Conservation (phyloP, 2,329 filamentous ascomycete species). For the Penicillium paneum region DNA sequence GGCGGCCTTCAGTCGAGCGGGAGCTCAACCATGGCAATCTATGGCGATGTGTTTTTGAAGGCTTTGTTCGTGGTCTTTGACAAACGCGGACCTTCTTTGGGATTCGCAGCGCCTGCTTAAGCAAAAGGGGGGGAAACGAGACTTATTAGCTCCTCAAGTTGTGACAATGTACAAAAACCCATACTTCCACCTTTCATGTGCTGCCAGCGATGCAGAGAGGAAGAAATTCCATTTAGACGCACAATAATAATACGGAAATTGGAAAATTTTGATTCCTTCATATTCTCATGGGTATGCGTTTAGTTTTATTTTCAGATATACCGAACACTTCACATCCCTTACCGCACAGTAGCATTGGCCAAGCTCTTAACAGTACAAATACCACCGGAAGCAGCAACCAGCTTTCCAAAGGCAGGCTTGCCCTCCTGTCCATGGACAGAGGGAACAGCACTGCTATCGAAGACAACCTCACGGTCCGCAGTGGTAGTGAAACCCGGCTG, state of each 20-base stretch:
- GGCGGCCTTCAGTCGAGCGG: slow-evolving; percentile 60
- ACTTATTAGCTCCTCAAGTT: background rate
- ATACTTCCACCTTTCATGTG: slow-evolving; percentile 1
- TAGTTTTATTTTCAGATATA: slow-evolving; percentile 14
- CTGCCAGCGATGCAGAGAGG: background rate
- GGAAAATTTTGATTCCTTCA: slow-evolving; percentile 15
- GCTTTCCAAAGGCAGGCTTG: slow-evolving; percentile 54
- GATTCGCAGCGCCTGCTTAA: slow-evolving; percentile 47
- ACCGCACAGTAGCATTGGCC: slow-evolving; percentile 78
- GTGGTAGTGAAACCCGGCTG: slow-evolving; percentile 96
- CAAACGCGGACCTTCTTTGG: slow-evolving; percentile 47
- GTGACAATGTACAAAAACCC: slow-evolving; percentile 6
- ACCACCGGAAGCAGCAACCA: slow-evolving; percentile 74
- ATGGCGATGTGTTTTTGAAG: slow-evolving; percentile 61
- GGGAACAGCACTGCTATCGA: slow-evolving; percentile 75
- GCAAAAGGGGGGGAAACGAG: background rate
- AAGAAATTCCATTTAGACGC: background rate
- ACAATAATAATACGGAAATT: slow-evolving; percentile 6
- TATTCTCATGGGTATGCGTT: slow-evolving; percentile 24
- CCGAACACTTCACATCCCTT: slow-evolving; percentile 32
- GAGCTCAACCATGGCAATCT: slow-evolving; percentile 55
- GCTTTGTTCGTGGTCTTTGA: slow-evolving; percentile 61
- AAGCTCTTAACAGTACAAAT: slow-evolving; percentile 80
- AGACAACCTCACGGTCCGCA: slow-evolving; percentile 73
- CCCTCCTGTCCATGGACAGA: slow-evolving; percentile 65